These are phyloP conservation scores for Suillus sp. DNA, from an alignment of 768 basidiomycete species.

Conservation along the genomic window DNA sequence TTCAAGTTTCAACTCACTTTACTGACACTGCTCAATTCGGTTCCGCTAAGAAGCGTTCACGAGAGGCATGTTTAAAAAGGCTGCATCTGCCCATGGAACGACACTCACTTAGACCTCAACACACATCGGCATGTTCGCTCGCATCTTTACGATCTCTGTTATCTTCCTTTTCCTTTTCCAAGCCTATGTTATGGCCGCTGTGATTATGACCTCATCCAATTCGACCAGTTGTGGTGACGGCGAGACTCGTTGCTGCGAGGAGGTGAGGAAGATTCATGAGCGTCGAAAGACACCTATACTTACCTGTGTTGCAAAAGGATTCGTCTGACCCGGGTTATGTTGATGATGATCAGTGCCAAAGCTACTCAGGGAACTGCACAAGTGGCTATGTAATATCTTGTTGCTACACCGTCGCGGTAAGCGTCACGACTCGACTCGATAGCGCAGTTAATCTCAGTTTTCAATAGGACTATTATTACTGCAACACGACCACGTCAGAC, in stretches of 20 bases:
- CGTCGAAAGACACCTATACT: background rate
- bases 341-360: background rate
- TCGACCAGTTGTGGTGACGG: background rate
- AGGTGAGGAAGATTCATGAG: background rate
- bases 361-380: background rate
- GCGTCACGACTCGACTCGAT: background rate
- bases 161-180: conserved; percentile 1
- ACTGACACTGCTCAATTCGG: background rate
- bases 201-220: background rate
- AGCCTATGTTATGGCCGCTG: background rate
- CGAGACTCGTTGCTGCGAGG: background rate
- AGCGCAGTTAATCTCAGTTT: background rate
- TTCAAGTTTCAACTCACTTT: background rate
- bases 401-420: background rate
- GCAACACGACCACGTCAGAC: background rate
- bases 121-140: background rate
- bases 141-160: background rate
- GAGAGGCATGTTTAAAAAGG: background rate
- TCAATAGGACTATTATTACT: conserved; percentile 1
- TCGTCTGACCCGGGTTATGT: background rate
- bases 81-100: background rate
- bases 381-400: background rate
- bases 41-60: too few relatives aligned
- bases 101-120: background rate
- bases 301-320: background rate